Base-by-base conservation (phyloP, 2,329 filamentous ascomycete genomes). In the Trichoderma oligosporum region DNA sequence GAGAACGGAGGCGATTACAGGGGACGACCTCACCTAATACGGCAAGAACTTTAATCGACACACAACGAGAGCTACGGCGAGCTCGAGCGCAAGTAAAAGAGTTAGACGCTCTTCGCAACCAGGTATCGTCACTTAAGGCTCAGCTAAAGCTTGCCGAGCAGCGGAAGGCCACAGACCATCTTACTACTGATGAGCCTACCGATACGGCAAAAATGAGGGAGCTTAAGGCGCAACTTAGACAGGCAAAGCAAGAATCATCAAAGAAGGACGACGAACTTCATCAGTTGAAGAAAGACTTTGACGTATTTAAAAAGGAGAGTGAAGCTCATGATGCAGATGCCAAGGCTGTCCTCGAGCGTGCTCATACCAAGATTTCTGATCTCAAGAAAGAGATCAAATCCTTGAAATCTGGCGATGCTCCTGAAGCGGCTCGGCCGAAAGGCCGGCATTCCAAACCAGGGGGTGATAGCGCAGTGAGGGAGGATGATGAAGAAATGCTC, bases 281-380 rank as follows among this genome's bases (percentile, higher is more conserved):
- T n/a, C 70, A 70, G 47, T 68, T 83, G 7, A 77, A 76, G 64
- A 71, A 70, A 42, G 80, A 83, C 14, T 82, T 82, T 59, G 79
- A 83, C 38, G 66, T 73, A 7, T 75, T 84, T 33, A 80, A 81
- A 60, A 74, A 77, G 29, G 76, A 82, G 44, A 78, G 79, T 16
- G 80, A 83, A 60, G 68, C 74, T 5, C 77, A 78, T 35, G 78
- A 82, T n/a, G 70, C 73, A 7, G 82, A 86, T 59, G 80, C 80
- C 4, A 77, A 79, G 62, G 74, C 78, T 14, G 79, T 84, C 2
- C 62, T 85, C 42, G 75, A 80, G 53, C 78, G 78, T 61, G 82
- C 82, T 56, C 81, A 84, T 58, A 73, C 76, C 36, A 82, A 82
- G 67, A 82, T 85, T 59, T 71, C 76, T 7, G 75, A 80, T 41